Evolutionary conservation across 345 rosid species (phyloP), one percentile per base, ranked within the genome.

Genomic region (Melastoma malabathricum): DNA sequence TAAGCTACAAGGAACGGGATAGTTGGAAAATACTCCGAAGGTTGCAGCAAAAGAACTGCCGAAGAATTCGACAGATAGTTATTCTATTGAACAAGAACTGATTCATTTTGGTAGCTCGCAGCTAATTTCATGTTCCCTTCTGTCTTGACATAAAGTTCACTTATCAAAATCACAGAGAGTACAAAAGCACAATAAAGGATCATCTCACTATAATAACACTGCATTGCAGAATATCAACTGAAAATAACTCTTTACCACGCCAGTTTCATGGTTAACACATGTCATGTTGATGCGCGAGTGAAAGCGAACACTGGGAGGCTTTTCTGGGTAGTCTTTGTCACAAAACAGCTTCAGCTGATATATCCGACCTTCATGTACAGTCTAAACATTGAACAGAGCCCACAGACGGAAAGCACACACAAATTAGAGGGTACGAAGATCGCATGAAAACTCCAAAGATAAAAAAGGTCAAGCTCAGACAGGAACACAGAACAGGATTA

Each of bases 271-370:
- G 78, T 77, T 83, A 61, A 89, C 95, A 57, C 95, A 85, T 50
- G 83, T 81, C 89, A 89, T 80, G 64, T 89, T 89, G 64, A 89
- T 67, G 54, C 95, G 86, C 46, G 97, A 85, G 70, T 89, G 95
- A 64, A 86, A 89, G 56, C 95, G 87, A 54, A 86, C 95, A 49
- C 75, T 89, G 15, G 97, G 97, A 47, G 97, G 94, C 76, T 79
- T 89, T 77, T 89, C 94, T 0, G 97, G 97, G 67, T 89, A 89
- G 65, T 89, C 97, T 75, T 89, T 86, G 68, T 86, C 95, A 12
- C 97, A 89, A 70, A 89, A 89, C 64, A 86, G 90, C 88, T 89
- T 89, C 82, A 89, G 70, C 70, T 86, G 95, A 73, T 89, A 89
- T 62, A 89, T 89, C 55, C 93, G 75, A 51, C 97, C 97, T 69